phyloP scores from a whole-genome alignment of 2,329 filamentous ascomycete genomes.

The Calonectria hongkongensis region DNA sequence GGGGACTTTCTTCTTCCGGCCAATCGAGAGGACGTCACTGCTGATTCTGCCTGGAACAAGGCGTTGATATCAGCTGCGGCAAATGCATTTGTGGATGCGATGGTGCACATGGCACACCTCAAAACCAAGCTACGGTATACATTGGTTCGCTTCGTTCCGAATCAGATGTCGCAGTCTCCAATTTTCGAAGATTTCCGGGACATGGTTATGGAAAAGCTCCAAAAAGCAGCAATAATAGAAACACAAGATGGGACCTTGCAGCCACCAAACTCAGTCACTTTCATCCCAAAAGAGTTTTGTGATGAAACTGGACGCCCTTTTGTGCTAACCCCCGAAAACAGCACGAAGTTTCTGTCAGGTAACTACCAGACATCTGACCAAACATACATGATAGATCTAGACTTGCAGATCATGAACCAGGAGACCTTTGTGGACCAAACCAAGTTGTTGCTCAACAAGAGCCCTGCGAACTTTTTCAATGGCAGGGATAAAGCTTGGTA shows the following conservation, averaged over 20 bases:
- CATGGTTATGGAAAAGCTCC: not conserved
- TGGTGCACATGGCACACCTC: slow-evolving; percentile 11
- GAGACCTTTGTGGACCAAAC: not conserved
- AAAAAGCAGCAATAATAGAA: not conserved
- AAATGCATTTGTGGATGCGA: slow-evolving; percentile 17
- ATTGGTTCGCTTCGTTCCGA: slow-evolving; percentile 12
- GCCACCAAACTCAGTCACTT: not conserved
- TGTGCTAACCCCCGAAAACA: not conserved
- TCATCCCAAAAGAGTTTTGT: slow-evolving; percentile 16
- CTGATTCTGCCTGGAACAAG: slow-evolving; percentile 48
- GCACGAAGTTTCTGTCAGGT: not conserved
- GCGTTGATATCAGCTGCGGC: slow-evolving; percentile 20
- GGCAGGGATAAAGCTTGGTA: not conserved
- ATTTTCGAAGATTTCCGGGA: slow-evolving; percentile 5
- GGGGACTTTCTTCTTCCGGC: slow-evolving; percentile 53
- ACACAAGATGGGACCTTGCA: not conserved
- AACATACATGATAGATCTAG: not conserved
- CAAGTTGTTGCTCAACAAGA: not conserved
- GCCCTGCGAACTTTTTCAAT: not conserved
- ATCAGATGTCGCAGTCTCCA: not conserved
- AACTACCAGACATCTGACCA: not conserved
- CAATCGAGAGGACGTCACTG: slow-evolving; percentile 50
- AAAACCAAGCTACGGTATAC: slow-evolving; percentile 10
- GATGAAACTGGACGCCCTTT: slow-evolving; percentile 23
- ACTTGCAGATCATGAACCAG: not conserved